Base-by-base conservation (phyloP, 805 yeast genomes). In the Saccharomycopsis sp. region DNA sequence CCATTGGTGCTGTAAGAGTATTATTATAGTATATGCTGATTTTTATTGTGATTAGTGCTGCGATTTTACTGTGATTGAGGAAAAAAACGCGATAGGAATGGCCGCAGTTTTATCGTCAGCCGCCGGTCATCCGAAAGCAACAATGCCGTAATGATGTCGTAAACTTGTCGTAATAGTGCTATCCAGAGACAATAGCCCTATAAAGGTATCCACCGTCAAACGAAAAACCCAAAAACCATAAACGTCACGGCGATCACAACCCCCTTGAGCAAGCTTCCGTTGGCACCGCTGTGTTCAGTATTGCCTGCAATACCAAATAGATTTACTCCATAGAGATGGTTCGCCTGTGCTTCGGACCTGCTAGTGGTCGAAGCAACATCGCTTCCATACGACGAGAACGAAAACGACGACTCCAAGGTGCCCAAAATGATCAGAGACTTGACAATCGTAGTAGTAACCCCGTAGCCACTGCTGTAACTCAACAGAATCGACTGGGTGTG, bases 381-480 rank as follows among this genome's bases (percentile, higher is more conserved):
- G 48, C 48, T 18, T 44, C 48, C 48, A 12, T 44, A 16, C 16
- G 18, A n/a, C 21, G 29, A 52, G 15, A 16, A 40, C 15, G 53
- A 50, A 24, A 54, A 54, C 16, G 57, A 48, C 8, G 53, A 50
- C 34, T 51, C 57, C 41, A 50, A 40, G 9, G 61, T 54, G 8
- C 58, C 58, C n/a, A 54, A 44, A 51, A 57, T 57, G 15, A 57
- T 50, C 52, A 21, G 57, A 7, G 54, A 34, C 34, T 46, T 16
- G 4, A 54, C 61, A 1, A 54, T 51, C 24, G 61, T 57, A 14
- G 58, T 55, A 14, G 57, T 51, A 3, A 41, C 24, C 5, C 55
- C 50, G 50, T 52, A 40, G 12, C 23, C 24, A 41, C 46, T 51
- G 8, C 40, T 40, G 20, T 53, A 47, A 16, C 34, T 29, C 18